Percentiles rank a stretch among this genome's conserved stretches.
These are phyloP conservation scores for Pseudodiploospora longispora DNA, from an alignment of 2,329 filamentous ascomycete species.

Conservation along the genomic window DNA sequence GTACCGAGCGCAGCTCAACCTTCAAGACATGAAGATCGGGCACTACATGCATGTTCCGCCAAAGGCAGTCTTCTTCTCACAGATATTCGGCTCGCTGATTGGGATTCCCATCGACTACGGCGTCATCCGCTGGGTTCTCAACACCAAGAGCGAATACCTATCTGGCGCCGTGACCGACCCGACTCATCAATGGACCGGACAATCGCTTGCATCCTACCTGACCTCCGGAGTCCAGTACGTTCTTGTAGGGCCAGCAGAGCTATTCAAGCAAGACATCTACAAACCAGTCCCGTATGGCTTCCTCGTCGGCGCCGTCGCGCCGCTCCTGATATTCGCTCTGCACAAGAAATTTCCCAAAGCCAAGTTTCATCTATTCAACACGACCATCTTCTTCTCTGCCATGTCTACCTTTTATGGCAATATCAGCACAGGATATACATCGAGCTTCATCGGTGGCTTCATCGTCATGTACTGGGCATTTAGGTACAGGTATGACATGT, in stretches of 20 bases:
- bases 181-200: conserved; percentile 54
- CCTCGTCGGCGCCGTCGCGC: conserved; percentile 38
- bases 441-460: conserved; percentile 50
- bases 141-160: conserved; percentile 48
- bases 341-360: conserved; percentile 44
- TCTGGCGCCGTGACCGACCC: conserved; percentile 43
- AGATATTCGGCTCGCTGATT: conserved; percentile 50
- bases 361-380: conserved; percentile 51
- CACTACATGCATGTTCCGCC: conserved; percentile 57
- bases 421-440: conserved; percentile 50
- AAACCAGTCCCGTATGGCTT: conserved; percentile 44
- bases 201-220: conserved; percentile 40
- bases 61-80: conserved; percentile 50
- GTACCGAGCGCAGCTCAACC: conserved; percentile 49
- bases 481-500: conserved; percentile 45
- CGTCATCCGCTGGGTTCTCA: conserved; percentile 51
- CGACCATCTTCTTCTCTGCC: conserved; percentile 53
- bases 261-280: conserved; percentile 42
- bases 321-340: conserved; percentile 40
- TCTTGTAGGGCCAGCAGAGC: conserved; percentile 41
- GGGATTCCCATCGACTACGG: conserved; percentile 55
- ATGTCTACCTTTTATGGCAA: conserved; percentile 52
- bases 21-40: conserved; percentile 57
- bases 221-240: conserved; percentile 54
- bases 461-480: conserved; percentile 54